phyloP scores from a whole-genome alignment of 805 yeast species.

The Monosporozyma aerobia region DNA sequence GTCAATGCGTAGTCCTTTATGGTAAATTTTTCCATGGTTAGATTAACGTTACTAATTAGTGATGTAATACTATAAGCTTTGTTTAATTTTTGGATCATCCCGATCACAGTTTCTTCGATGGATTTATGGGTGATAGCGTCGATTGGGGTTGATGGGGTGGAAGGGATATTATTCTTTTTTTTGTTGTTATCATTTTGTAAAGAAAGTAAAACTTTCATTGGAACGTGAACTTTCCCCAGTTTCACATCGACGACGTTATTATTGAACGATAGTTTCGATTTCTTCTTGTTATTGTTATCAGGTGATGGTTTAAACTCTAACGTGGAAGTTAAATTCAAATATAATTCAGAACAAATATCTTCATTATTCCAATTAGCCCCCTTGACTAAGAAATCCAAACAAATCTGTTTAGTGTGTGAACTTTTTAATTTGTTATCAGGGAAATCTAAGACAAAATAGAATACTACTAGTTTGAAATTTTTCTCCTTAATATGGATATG shows the following conservation, averaged over 20 bases:
- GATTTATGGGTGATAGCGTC: background rate
- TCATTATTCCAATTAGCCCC: slow-evolving; percentile 6
- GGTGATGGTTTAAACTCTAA: background rate
- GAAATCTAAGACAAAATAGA: slow-evolving; percentile 1
- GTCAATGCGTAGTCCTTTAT: slow-evolving; percentile 19
- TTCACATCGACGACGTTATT: slow-evolving; percentile 13
- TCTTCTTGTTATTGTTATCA: slow-evolving; percentile 1
- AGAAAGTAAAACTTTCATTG: slow-evolving; percentile 6
- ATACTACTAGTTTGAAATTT: slow-evolving; percentile 1
- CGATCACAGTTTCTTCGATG: slow-evolving; percentile 3
- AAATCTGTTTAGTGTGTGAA: background rate
- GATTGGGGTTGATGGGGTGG: background rate
- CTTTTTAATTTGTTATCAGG: background rate
- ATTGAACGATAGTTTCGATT: slow-evolving; percentile 6
- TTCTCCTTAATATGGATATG: slow-evolving; percentile 1
- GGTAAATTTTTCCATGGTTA: slow-evolving; percentile 18
- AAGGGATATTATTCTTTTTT: background rate
- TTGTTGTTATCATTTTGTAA: background rate
- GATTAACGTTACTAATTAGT: slow-evolving; percentile 13
- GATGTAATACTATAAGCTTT: slow-evolving; percentile 2
- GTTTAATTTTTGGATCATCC: slow-evolving; percentile 4
- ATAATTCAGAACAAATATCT: slow-evolving; percentile 5
- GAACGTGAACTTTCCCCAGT: slow-evolving; percentile 15
- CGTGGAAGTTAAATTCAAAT: background rate
- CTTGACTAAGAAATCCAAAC: slow-evolving; percentile 5